Evolutionary conservation across 768 basidiomycete species (phyloP).

Genomic region (Suillus ampliporus): DNA sequence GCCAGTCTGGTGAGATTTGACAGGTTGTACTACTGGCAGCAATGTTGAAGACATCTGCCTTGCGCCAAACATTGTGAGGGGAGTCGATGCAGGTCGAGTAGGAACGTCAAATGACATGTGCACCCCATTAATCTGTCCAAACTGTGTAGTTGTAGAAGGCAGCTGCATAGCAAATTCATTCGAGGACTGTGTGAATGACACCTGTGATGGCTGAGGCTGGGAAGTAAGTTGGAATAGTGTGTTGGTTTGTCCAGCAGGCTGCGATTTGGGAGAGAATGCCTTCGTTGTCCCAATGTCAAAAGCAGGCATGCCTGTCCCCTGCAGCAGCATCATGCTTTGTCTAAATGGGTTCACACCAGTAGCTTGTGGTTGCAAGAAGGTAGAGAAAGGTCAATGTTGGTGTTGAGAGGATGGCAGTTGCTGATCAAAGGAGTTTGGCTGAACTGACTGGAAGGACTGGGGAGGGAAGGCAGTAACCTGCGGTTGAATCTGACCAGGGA

Average conservation of each 20-base stretch:
- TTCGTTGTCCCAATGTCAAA: constrained; percentile 39
- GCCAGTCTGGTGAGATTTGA: constrained; percentile 91
- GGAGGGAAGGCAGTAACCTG: constrained; percentile 66
- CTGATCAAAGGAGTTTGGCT: constrained; percentile 33
- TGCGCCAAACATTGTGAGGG: constrained; percentile 51
- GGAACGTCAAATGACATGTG: constrained; percentile 40
- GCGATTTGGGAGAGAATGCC: constrained; percentile 17
- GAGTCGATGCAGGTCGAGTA: constrained; percentile 74
- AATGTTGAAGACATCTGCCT: constrained; percentile 36
- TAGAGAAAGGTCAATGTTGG: constrained; percentile 59
- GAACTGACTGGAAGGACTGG: constrained; percentile 45
- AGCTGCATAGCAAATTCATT: constrained; percentile 20
- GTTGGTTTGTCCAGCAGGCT: constrained; percentile 19
- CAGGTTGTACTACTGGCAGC: constrained; percentile 59
- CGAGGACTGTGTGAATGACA: constrained; percentile 11
- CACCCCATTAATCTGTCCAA: constrained; percentile 10
- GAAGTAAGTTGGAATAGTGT: constrained; percentile 17
- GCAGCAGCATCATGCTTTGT: constrained; percentile 73
- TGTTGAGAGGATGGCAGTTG: constrained; percentile 40
- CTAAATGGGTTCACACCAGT: constrained; percentile 86
- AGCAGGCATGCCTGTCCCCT: constrained; percentile 61
- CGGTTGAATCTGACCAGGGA: constrained; percentile 45
- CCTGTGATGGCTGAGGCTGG: constrained; percentile 22
- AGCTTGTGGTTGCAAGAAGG: constrained; percentile 60
- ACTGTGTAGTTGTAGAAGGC: constrained; percentile 11